Conservation (phyloP, 2,329 filamentous ascomycete species). For the Macrophomina tecta region DNA sequence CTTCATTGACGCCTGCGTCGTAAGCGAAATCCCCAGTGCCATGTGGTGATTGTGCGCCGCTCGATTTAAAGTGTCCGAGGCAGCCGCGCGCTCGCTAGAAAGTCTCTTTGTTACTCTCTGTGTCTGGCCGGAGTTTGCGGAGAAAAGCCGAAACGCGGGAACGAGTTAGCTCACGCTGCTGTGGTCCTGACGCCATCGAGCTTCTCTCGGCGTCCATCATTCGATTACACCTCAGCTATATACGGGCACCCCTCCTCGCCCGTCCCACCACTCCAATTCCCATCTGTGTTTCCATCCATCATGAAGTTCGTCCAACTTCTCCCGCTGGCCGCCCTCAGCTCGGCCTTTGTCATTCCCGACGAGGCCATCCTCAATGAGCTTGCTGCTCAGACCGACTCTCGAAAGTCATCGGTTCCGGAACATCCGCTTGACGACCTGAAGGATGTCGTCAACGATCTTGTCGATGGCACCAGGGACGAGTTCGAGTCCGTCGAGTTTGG, state of each 20-base stretch:
- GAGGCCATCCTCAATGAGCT: conserved; percentile 45
- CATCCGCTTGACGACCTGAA: conserved; percentile 40
- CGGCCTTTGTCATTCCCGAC: conserved; percentile 61
- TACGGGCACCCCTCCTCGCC: conserved; percentile 15
- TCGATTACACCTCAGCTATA: conserved; percentile 5
- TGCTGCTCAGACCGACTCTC: conserved; percentile 45
- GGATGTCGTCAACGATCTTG: conserved; percentile 41
- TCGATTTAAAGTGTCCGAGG: neutral
- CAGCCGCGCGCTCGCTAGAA: neutral
- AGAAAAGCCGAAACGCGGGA: conserved; percentile 21
- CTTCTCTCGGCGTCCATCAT: conserved; percentile 27
- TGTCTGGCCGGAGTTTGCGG: conserved; percentile 3
- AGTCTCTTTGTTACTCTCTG: conserved; percentile 2
- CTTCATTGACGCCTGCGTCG: conserved; percentile 19
- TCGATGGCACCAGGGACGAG: conserved; percentile 38
- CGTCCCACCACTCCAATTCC: conserved; percentile 14
- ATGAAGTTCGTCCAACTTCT: conserved; percentile 59
- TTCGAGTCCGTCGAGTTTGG: conserved; percentile 26
- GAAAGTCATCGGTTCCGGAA: conserved; percentile 5
- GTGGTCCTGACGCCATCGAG: conserved; percentile 41
- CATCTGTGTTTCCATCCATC: conserved; percentile 31
- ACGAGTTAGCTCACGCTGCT: conserved; percentile 9
- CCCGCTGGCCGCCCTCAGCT: conserved; percentile 56
- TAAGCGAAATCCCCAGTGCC: conserved; percentile 2
- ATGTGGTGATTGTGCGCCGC: neutral